These are phyloP conservation scores for Paspalum vaginatum DNA, from an alignment of 176 grass and related monocot genomes.

Conservation along the genomic window DNA sequence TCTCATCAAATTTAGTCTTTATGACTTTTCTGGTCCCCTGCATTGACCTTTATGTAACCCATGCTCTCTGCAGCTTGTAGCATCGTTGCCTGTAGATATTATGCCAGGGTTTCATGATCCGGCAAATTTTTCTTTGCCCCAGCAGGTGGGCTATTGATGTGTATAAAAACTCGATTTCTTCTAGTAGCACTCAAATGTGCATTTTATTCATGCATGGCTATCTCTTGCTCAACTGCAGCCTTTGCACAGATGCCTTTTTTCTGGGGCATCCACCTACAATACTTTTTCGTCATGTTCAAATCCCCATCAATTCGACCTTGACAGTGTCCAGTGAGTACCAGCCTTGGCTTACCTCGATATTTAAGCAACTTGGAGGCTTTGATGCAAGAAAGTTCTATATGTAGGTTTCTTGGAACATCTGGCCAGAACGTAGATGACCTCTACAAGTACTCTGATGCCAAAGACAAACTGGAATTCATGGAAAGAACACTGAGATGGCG, in stretches of 20 bases:
- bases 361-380: slow-evolving; percentile 18
- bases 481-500: slow-evolving; percentile 93
- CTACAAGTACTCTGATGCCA: slow-evolving; percentile 84
- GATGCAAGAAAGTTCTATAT: slow-evolving; percentile 28
- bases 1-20: slow-evolving; percentile 22
- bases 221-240: slow-evolving; percentile 54
- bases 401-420: slow-evolving; percentile 92
- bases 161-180: slow-evolving; percentile 34
- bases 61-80: slow-evolving; percentile 68
- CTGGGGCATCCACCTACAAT: slow-evolving; percentile 89
- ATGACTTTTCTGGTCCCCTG: slow-evolving; percentile 17
- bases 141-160: slow-evolving; percentile 61
- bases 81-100: slow-evolving; percentile 88
- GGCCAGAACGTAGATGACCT: slow-evolving; percentile 96
- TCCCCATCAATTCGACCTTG: slow-evolving; percentile 94
- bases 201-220: slow-evolving; percentile 19
- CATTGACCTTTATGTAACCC: slow-evolving; percentile 9
- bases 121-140: slow-evolving; percentile 94
- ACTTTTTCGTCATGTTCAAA: slow-evolving; percentile 85
- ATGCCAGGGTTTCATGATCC: slow-evolving; percentile 91
- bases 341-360: neutral
- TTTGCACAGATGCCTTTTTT: slow-evolving; percentile 89
- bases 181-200: slow-evolving; percentile 9
- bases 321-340: slow-evolving; percentile 75
- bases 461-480: slow-evolving; percentile 86